Evolutionary conservation across 2,329 filamentous ascomycete genomes (phyloP).

Genomic region (Aspergillus flavus): DNA sequence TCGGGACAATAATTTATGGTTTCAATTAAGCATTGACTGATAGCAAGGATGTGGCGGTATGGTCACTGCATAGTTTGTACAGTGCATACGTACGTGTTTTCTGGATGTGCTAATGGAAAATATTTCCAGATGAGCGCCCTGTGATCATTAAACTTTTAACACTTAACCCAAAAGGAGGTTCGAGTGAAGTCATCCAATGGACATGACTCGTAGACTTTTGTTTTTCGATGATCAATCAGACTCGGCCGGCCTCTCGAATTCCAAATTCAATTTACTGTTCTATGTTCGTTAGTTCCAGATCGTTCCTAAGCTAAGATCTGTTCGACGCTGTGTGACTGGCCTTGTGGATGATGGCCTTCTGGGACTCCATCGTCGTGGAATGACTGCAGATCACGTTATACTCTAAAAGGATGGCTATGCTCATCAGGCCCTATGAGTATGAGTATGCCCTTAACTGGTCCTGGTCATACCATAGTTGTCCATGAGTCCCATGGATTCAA

Average conservation of each 20-base stretch:
- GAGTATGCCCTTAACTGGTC: not conserved
- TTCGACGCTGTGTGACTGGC: not conserved
- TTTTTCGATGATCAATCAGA: not conserved
- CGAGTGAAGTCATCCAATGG: not conserved
- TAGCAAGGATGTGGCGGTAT: not conserved
- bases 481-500: not conserved
- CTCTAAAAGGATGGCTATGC: not conserved
- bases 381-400: not conserved
- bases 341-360: not conserved
- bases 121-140: not conserved
- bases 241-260: not conserved
- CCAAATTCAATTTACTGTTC: not conserved
- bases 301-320: not conserved
- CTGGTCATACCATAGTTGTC: not conserved
- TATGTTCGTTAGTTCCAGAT: not conserved
- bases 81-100: not conserved
- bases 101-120: not conserved
- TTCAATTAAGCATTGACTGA: not conserved
- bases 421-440: not conserved
- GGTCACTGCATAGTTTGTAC: not conserved
- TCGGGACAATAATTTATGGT: not conserved
- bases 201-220: not conserved
- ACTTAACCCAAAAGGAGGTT: not conserved
- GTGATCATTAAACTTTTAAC: not conserved
- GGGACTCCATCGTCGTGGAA: not conserved